A percentile compares a stretch with the other conserved stretches of the same genome.
Conservation (phyloP, 129 eudicot species). For the Oenanthe sinensis region DNA sequence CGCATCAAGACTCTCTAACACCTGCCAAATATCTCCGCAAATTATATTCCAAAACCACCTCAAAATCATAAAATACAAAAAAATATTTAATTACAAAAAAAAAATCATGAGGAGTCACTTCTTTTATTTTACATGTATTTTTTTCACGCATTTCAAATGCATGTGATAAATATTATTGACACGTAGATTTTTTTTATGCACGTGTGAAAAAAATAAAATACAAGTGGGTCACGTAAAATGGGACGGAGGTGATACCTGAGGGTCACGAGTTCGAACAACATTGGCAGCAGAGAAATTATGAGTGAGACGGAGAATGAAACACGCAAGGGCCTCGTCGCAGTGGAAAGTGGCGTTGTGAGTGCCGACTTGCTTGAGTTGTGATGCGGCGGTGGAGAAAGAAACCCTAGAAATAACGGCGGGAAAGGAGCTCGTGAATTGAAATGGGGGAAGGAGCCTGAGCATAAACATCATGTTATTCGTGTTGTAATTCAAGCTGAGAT, state of each 20-base stretch:
- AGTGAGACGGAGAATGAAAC: constrained; percentile 72
- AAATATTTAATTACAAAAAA: no score
- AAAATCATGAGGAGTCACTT: no score
- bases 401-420: constrained; percentile 6
- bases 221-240: no score
- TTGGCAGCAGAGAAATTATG: constrained; percentile 44
- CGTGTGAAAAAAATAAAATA: no score
- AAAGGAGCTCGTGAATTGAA: background rate
- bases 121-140: no score
- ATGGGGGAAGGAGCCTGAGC: background rate
- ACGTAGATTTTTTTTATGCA: no score
- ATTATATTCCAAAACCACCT: background rate
- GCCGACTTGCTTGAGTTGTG: constrained; percentile 52
- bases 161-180: no score
- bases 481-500: background rate
- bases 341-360: constrained; percentile 93
- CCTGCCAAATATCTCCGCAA: background rate
- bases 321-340: constrained; percentile 96
- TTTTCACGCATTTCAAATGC: background rate
- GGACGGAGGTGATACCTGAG: background rate
- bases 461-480: background rate
- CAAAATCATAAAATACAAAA: background rate
- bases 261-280: constrained; percentile 72
- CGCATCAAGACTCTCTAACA: constrained; percentile 4
- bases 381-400: constrained; percentile 25